Evolutionary conservation across 495 filamentous ascomycete genomes (phyloP), one percentile per base, ranked within the genome.

Genomic region (Aspergillus mulundensis): DNA sequence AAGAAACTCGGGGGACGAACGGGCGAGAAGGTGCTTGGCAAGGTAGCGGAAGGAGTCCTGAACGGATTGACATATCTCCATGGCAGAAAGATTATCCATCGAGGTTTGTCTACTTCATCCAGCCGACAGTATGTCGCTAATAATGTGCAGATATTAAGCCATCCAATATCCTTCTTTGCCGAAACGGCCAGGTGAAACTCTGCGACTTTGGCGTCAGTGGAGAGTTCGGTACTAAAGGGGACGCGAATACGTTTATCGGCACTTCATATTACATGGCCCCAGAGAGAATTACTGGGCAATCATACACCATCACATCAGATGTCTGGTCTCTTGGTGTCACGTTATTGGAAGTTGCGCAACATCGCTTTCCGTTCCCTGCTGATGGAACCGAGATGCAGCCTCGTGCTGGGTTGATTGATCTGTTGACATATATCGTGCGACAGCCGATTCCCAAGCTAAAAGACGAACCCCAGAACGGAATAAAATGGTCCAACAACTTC

Each of bases 251-350:
- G 5, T 98, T 97, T 66, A 98, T 98, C 67, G 94, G 94, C 21
- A 98, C 94, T 32, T 95, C 90, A 18, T 97, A 97, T 71, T 98
- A 98, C 76, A 98, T 98, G 94, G 95, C 94, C 5, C 94, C 94
- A 0, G 94, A 98, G 70, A 87, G 94, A 43, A 98, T 98, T 70
- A 96, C 92, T 2, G 94, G 94, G 47, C 89, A 97, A 74, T 89
- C 86, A 15, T 98, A 98, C 70, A 98, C 95, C 51, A 98, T 98
- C 72, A 98, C 92, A 1, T 95, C 90, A 2, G 94, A 98, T 64
- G 94, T 98, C 51, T 98, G 94, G 94, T 95, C 90, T 14, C 83
- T 95, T 11, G 94, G 94, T 58, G 94, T 98, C 54, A 96, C 95
- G 3, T 76, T 98, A 43, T 84, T 98, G 38, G 94, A 98, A 79